Base-by-base conservation (phyloP, 495 filamentous ascomycete species). In the Aspergillus haitiensis region DNA sequence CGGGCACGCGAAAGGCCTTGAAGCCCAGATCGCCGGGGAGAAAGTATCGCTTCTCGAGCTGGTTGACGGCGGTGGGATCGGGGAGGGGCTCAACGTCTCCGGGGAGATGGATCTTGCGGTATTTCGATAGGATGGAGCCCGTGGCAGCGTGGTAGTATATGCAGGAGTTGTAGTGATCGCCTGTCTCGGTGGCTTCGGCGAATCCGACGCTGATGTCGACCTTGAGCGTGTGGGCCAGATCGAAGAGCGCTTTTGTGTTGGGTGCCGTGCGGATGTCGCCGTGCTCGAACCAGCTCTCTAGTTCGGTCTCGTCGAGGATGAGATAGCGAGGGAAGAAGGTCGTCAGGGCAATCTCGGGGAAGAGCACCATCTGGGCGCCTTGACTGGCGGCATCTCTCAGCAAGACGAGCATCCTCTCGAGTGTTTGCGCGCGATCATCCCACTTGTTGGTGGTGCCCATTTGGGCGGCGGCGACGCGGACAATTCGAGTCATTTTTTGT, bases 1-100 rank as follows among this genome's bases (percentile, higher is more conserved):
- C 73, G 11, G 78, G 76, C 2, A 69, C 75, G 27, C 79, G 69
- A 55, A 80, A 82, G 10, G 79, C 78, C 53, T 71, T 65, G 62
- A 78, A 82, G 3, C 79, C 78, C 40, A 80, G 66, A 56, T 82
- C 66, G 8, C 78, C 79, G 7, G 75, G 73, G 15, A 65, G 64
- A 58, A 82, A 82, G 67, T 80, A 81, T 31, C 77, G 66, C 63
- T 82, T 82, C 63, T 82, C 79, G 13, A 80, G 70, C 68, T 82
- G 77, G 53, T 81, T 77, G 52, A 75, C 66, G 34, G 75, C 77
- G 11, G 72, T 68, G 1, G 75, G 73, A 36, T 78, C 70, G 12
- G 71, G 68, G 18, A 75, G 75, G 2, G 79, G 79, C 63, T 82
- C 79, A 27, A 67, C 67, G 16, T 73, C 74, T 5, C 78, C 79